A percentile compares a stretch with the other conserved stretches of the same genome.
These are phyloP conservation scores for Boechera divaricarpa DNA, from an alignment of 345 rosid species.

Conservation along the genomic window DNA sequence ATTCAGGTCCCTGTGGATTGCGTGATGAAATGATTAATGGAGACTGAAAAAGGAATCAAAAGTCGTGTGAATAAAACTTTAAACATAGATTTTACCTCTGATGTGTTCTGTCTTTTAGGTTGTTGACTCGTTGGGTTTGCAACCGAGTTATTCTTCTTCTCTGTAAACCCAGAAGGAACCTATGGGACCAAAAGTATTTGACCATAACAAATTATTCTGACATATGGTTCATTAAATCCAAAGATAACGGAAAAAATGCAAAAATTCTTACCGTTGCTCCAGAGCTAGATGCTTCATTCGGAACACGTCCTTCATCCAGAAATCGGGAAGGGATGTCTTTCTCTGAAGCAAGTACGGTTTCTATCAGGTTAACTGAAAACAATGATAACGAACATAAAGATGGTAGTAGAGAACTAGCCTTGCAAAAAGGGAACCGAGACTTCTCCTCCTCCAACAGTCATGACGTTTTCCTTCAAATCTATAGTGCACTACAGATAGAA, in stretches of 20 bases:
- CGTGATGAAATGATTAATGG: slow-evolving; percentile 2
- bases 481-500: slow-evolving; percentile 71
- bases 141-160: slow-evolving; percentile 49
- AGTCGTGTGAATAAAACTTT: not conserved
- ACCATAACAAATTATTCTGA: not conserved
- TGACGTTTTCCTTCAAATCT: slow-evolving; percentile 85
- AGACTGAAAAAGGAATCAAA: not conserved
- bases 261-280: slow-evolving; percentile 62
- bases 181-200: slow-evolving; percentile 22
- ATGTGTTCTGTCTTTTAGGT: slow-evolving; percentile 59
- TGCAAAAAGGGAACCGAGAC: slow-evolving; percentile 97
- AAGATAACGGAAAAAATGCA: not conserved
- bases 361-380: slow-evolving; percentile 13
- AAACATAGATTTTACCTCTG: slow-evolving; percentile 51
- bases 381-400: slow-evolving; percentile 9
- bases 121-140: slow-evolving; percentile 54
- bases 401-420: slow-evolving; percentile 54
- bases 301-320: slow-evolving; percentile 74
- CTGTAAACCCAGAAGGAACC: slow-evolving; percentile 53
- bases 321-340: slow-evolving; percentile 86
- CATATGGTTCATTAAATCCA: not conserved
- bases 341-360: slow-evolving; percentile 56
- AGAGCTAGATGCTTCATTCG: slow-evolving; percentile 87
- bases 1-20: slow-evolving; percentile 67
- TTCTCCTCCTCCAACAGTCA: slow-evolving; percentile 96